Percentiles rank a stretch among this genome's conserved stretches.
Conservation (phyloP, 1,284 basidiomycete species). For the Moniliella sp. region DNA sequence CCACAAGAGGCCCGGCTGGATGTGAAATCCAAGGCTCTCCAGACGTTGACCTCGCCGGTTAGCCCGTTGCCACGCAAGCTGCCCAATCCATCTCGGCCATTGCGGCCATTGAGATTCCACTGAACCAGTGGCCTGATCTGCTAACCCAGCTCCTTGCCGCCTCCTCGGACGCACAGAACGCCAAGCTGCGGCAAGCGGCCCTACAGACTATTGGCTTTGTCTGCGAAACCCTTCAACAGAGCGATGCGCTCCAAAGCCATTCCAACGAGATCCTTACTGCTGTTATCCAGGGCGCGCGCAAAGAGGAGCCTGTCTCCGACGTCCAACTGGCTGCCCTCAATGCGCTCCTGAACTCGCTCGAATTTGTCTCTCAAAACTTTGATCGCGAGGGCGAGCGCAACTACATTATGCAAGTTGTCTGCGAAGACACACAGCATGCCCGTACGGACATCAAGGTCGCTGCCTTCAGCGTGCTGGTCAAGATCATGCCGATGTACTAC, state of each 20-base stretch:
- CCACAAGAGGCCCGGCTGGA: conserved; percentile 49
- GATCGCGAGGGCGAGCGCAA: conserved; percentile 70
- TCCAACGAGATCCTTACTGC: conserved; percentile 96
- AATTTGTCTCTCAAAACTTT: conserved; percentile 94
- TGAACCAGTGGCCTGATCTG: conserved; percentile 70
- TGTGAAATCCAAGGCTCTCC: conserved; percentile 69
- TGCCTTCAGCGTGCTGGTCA: conserved; percentile 71
- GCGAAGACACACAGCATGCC: conserved; percentile 78
- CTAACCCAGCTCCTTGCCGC: conserved; percentile 65
- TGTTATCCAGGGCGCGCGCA: conserved; percentile 88
- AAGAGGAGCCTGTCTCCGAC: conserved; percentile 66
- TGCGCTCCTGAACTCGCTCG: conserved; percentile 81
- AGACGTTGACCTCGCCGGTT: conserved; percentile 54
- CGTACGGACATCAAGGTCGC: conserved; percentile 45
- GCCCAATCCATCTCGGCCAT: conserved; percentile 84
- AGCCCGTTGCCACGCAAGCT: conserved; percentile 59
- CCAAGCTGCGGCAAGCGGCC: conserved; percentile 63
- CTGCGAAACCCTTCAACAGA: conserved; percentile 55
- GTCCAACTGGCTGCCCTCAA: conserved; percentile 92
- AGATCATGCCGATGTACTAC: conserved; percentile 94
- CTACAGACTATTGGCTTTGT: conserved; percentile 88
- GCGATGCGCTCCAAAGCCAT: conserved; percentile 58
- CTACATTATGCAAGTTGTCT: conserved; percentile 99
- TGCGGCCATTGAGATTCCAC: conserved; percentile 73
- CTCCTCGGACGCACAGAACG: conserved; percentile 55